A percentile compares a stretch with the other conserved stretches of the same genome.
Evolutionary conservation across 768 basidiomycete genomes (phyloP).

Genomic region (Postia placenta): DNA sequence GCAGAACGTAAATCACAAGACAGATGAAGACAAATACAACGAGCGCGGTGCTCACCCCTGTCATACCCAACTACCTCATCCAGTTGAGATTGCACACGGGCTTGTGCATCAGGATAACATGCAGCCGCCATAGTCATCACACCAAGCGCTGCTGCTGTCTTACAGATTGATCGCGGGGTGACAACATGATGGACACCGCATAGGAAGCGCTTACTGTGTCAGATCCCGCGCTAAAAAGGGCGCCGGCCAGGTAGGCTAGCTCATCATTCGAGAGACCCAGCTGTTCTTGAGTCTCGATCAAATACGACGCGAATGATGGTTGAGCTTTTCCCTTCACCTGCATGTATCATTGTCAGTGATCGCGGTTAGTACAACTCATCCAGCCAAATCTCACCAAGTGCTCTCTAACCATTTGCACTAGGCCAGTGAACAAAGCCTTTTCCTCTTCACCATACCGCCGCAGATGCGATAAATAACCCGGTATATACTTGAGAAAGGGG

Average conservation of each 20-base stretch:
- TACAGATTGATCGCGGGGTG: too few species aligned
- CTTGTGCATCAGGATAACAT: constrained; percentile 27
- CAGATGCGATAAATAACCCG: constrained; percentile 58
- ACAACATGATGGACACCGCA: too few species aligned
- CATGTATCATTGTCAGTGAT: not conserved
- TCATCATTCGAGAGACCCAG: constrained; percentile 29
- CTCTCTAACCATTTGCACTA: constrained; percentile 17
- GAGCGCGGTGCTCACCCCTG: constrained; percentile 27
- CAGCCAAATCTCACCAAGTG: not conserved
- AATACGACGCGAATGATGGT: constrained; percentile 29
- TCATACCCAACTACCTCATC: constrained; percentile 31
- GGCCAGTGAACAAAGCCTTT: constrained; percentile 25
- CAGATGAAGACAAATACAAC: too few species aligned
- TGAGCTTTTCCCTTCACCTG: constrained; percentile 21
- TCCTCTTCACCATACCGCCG: constrained; percentile 44
- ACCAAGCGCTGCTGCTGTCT: constrained; percentile 25
- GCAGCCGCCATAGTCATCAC: constrained; percentile 33
- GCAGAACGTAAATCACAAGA: too few species aligned
- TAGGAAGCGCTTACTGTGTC: constrained; percentile 26
- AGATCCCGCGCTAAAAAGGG: constrained; percentile 37
- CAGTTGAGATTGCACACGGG: constrained; percentile 29
- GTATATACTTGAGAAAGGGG: constrained; percentile 36
- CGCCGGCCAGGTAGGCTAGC: constrained; percentile 33
- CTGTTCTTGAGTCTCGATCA: constrained; percentile 31
- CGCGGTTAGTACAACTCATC: too few species aligned